Evolutionary conservation across 2,329 filamentous ascomycete genomes (phyloP).

Genomic region (Fusarium sp.): DNA sequence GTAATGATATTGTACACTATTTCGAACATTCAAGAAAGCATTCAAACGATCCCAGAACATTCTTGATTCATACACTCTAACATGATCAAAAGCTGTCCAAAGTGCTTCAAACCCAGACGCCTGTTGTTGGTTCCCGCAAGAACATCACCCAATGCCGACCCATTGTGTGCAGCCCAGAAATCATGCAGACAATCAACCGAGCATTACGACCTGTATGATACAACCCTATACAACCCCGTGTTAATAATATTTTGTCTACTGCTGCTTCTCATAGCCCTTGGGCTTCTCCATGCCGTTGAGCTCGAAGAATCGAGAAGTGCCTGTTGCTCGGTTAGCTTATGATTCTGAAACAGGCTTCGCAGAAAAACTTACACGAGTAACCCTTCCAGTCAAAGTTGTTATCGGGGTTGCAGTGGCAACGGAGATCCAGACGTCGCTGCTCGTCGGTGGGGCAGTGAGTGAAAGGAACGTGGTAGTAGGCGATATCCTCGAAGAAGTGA

Average conservation of each 20-base stretch:
- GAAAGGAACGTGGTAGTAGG: slow-evolving; percentile 97
- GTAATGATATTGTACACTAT: slow-evolving; percentile 43
- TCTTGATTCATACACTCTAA: slow-evolving; percentile 43
- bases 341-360: not conserved
- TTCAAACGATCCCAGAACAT: slow-evolving; percentile 32
- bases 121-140: slow-evolving; percentile 36
- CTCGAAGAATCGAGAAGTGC: slow-evolving; percentile 85
- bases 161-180: slow-evolving; percentile 34
- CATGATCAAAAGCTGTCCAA: slow-evolving; percentile 43
- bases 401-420: slow-evolving; percentile 93
- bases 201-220: slow-evolving; percentile 39
- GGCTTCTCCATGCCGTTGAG: slow-evolving; percentile 84
- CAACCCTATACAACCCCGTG: slow-evolving; percentile 4
- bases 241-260: slow-evolving; percentile 47
- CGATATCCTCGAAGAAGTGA: slow-evolving; percentile 99
- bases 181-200: slow-evolving; percentile 28
- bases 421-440: slow-evolving; percentile 81
- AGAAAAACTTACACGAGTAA: slow-evolving; percentile 81
- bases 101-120: slow-evolving; percentile 42
- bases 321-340: slow-evolving; percentile 36
- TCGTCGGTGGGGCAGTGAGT: slow-evolving; percentile 96
- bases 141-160: slow-evolving; percentile 33
- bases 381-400: slow-evolving; percentile 99
- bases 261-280: slow-evolving; percentile 81
- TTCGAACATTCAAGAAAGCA: slow-evolving; percentile 26